These are phyloP conservation scores for Dipodascopsis uninucleata DNA, from an alignment of 805 yeast genomes.

Conservation along the genomic window DNA sequence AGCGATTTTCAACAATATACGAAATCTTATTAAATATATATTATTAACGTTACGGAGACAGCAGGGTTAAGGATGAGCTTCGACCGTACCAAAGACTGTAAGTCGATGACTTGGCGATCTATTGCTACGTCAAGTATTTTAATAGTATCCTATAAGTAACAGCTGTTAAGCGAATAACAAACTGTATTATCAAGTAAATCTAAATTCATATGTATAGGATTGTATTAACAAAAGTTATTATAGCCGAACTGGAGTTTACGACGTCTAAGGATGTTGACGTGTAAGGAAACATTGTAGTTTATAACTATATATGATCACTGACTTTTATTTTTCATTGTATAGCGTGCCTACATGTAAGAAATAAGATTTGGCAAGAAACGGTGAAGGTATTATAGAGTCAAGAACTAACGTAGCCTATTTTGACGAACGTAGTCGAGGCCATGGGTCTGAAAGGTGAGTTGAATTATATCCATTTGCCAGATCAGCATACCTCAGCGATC, in stretches of 20 bases:
- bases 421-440: constrained; percentile 32
- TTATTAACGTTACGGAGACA: no score
- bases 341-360: constrained; percentile 28
- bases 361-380: no score
- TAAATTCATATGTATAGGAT: neutral
- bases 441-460: constrained; percentile 29
- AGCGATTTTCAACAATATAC: no score
- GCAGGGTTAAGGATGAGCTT: constrained; percentile 18
- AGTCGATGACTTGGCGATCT: constrained; percentile 2
- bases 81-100: constrained; percentile 17
- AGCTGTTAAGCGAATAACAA: no score
- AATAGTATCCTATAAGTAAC: neutral
- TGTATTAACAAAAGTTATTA: neutral
- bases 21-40: no score
- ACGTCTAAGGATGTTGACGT: constrained; percentile 53
- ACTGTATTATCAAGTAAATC: neutral
- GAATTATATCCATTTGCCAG: constrained; percentile 9
- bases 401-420: no score
- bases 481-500: no score
- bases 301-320: neutral
- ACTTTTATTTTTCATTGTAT: neutral
- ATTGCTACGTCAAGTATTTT: neutral
- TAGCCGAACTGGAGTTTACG: constrained; percentile 49
- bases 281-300: constrained; percentile 17
- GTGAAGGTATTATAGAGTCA: no score